Evolutionary conservation across 2,329 filamentous ascomycete genomes (phyloP).

Genomic region (Monosporascus sp.): DNA sequence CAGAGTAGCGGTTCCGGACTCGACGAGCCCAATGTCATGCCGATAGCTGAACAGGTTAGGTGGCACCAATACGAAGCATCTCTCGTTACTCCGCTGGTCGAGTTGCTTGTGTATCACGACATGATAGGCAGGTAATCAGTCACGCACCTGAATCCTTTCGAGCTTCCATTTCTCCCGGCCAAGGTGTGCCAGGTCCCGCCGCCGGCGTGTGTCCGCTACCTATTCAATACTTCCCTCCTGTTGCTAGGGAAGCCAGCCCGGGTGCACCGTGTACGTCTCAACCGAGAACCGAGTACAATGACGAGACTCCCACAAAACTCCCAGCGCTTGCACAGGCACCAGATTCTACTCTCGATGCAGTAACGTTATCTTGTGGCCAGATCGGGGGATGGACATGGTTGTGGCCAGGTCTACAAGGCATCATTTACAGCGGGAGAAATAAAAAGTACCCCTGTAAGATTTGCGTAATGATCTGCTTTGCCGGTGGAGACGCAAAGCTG

Average conservation of each 20-base stretch:
- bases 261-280: no score
- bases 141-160: background rate
- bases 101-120: background rate
- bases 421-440: background rate
- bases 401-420: background rate
- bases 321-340: no score
- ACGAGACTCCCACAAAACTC: no score
- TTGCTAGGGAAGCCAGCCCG: no score
- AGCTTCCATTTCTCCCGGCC: background rate
- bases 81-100: background rate
- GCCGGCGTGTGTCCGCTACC: no score
- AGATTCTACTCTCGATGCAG: background rate
- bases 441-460: background rate
- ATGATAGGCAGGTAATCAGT: background rate
- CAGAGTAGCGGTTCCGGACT: background rate
- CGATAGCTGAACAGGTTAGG: background rate
- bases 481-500: background rate
- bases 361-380: no score
- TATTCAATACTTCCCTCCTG: no score
- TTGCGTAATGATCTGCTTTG: background rate
- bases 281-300: no score
- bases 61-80: background rate
- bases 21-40: background rate
- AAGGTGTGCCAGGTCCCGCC: no score
- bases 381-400: background rate